These are phyloP conservation scores for Cercophora samala DNA, from an alignment of 495 filamentous ascomycete genomes.

Conservation along the genomic window DNA sequence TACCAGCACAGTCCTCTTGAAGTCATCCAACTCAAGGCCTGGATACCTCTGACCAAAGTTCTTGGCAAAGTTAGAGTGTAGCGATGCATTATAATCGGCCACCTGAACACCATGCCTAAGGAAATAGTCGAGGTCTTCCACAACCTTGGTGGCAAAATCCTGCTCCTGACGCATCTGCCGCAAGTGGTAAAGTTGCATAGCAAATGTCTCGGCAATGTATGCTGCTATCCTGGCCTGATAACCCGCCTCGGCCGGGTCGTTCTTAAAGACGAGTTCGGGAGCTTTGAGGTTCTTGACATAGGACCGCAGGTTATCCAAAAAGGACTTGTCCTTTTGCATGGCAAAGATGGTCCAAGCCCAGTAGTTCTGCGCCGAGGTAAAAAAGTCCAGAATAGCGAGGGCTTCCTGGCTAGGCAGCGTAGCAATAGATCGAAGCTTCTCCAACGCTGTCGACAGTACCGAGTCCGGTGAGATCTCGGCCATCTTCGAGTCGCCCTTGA, in stretches of 20 bases:
- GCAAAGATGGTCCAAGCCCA: constrained; percentile 88
- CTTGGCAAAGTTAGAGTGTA: constrained; percentile 77
- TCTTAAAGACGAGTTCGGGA: constrained; percentile 43
- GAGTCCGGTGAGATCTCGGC: constrained; percentile 52
- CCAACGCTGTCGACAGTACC: constrained; percentile 71
- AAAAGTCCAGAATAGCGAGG: constrained; percentile 77
- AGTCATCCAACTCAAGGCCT: constrained; percentile 64
- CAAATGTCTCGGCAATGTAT: constrained; percentile 78
- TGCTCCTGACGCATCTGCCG: constrained; percentile 66
- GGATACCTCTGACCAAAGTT: constrained; percentile 78
- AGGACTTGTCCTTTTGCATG: constrained; percentile 66
- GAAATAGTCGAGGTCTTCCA: constrained; percentile 73
- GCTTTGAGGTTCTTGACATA: constrained; percentile 63
- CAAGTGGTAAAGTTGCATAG: constrained; percentile 83
- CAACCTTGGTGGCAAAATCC: constrained; percentile 61
- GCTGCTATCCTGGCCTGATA: constrained; percentile 71
- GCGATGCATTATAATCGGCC: constrained; percentile 74
- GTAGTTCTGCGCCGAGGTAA: constrained; percentile 78
- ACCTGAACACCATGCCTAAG: constrained; percentile 68
- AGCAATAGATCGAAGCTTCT: constrained; percentile 66
- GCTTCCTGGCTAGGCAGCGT: constrained; percentile 58
- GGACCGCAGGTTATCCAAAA: constrained; percentile 64
- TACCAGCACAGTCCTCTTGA: constrained; percentile 69
- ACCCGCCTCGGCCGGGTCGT: constrained; percentile 48
- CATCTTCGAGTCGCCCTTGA: constrained; percentile 53